These are phyloP conservation scores for Selenicereus undatus DNA, from an alignment of 148 eudicot genomes.

Conservation along the genomic window DNA sequence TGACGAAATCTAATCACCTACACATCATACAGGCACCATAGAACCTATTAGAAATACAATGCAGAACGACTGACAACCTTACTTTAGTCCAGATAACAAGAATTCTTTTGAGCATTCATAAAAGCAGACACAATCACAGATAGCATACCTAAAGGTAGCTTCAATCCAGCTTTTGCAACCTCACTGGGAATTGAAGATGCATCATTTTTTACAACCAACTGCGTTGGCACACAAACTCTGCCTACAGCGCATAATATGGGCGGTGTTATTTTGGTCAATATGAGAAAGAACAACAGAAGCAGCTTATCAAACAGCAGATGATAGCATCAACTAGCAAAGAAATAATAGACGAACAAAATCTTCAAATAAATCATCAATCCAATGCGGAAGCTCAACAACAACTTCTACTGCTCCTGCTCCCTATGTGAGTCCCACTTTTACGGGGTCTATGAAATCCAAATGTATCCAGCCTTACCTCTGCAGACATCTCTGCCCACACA, in stretches of 20 bases:
- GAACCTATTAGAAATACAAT: background rate
- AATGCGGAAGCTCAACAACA: background rate
- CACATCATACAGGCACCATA: background rate
- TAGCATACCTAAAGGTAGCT: conserved; percentile 55
- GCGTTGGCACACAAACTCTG: conserved; percentile 62
- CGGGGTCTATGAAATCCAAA: no score
- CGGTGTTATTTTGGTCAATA: background rate
- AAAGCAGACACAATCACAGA: background rate
- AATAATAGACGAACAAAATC: background rate
- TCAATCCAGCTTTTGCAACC: conserved; percentile 61
- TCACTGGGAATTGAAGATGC: conserved; percentile 48
- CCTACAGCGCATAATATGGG: conserved; percentile 34
- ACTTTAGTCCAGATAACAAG: background rate
- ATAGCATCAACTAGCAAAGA: background rate
- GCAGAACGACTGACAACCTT: background rate
- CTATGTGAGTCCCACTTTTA: no score
- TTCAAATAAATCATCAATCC: background rate
- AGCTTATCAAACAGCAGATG: background rate
- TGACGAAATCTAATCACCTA: background rate
- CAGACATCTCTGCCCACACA: no score
- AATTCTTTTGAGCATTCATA: background rate
- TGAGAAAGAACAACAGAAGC: conserved; percentile 1
- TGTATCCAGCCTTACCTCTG: no score
- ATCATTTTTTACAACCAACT: conserved; percentile 56
- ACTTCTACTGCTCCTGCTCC: no score